Evolutionary conservation across 805 yeast genomes (phyloP).

Genomic region (Candida awuae): DNA sequence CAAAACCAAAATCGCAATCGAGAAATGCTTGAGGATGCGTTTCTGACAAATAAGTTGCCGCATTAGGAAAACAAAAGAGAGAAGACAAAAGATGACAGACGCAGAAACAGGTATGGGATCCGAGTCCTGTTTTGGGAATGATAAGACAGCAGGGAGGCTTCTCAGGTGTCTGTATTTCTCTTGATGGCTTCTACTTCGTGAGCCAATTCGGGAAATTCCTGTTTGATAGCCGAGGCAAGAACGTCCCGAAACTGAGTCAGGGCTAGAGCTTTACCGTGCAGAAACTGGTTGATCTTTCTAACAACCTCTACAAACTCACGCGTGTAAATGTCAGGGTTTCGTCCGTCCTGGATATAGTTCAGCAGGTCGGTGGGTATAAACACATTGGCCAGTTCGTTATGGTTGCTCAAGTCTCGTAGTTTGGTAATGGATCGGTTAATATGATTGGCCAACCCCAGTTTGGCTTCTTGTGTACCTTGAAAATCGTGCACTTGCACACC

Average conservation of each 20-base stretch:
- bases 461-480: constrained; percentile 79
- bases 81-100: not conserved
- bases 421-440: constrained; percentile 34
- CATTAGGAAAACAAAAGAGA: not conserved
- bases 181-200: constrained; percentile 50
- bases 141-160: too few species aligned
- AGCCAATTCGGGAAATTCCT: constrained; percentile 73
- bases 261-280: constrained; percentile 78
- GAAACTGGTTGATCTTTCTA: constrained; percentile 78
- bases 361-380: constrained; percentile 78
- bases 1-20: too few species aligned
- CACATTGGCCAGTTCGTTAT: constrained; percentile 32
- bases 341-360: constrained; percentile 87
- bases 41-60: too few species aligned
- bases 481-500: constrained; percentile 92
- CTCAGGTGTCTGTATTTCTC: constrained; percentile 4
- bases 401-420: constrained; percentile 28
- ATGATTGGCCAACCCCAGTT: constrained; percentile 44
- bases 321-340: constrained; percentile 95
- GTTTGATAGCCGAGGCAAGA: constrained; percentile 58
- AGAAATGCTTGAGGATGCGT: too few species aligned
- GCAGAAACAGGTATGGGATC: too few species aligned
- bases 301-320: constrained; percentile 94
- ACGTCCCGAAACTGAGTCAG: constrained; percentile 45
- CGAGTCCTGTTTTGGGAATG: too few species aligned